Evolutionary conservation across 805 yeast species (phyloP).

Genomic region (Saccharomyces jurei): DNA sequence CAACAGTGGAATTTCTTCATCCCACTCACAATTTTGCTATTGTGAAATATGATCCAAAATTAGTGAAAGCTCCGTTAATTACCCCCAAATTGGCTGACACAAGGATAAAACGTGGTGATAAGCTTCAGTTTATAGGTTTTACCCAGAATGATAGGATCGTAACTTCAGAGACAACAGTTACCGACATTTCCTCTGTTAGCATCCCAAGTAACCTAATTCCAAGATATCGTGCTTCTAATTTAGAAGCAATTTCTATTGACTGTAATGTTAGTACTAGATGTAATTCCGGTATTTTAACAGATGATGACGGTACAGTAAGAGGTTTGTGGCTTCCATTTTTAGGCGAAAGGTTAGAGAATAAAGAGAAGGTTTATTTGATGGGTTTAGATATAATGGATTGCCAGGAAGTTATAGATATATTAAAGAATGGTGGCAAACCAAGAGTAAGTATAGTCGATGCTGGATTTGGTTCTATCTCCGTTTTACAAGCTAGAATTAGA

Average conservation of each 20-base stretch:
- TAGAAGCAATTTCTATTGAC: slow-evolving; percentile 71
- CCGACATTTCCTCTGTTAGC: slow-evolving; percentile 67
- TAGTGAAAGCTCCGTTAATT: slow-evolving; percentile 61
- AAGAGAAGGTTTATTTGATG: slow-evolving; percentile 59
- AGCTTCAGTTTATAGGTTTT: slow-evolving; percentile 71
- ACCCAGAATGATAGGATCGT: slow-evolving; percentile 62
- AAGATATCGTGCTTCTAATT: slow-evolving; percentile 75
- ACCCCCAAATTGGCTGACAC: slow-evolving; percentile 54
- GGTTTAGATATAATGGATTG: slow-evolving; percentile 73
- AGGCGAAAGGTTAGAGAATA: slow-evolving; percentile 60
- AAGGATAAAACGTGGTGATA: slow-evolving; percentile 67
- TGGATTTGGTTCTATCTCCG: slow-evolving; percentile 60
- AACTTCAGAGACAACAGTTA: slow-evolving; percentile 65
- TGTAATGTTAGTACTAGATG: slow-evolving; percentile 66
- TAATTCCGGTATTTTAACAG: slow-evolving; percentile 70
- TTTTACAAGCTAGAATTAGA: slow-evolving; percentile 69
- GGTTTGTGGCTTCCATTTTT: slow-evolving; percentile 81
- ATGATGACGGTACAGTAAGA: slow-evolving; percentile 67
- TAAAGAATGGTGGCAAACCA: slow-evolving; percentile 46
- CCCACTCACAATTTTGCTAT: slow-evolving; percentile 84
- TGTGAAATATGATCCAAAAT: slow-evolving; percentile 68
- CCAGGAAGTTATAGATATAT: slow-evolving; percentile 43
- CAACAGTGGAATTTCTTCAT: slow-evolving; percentile 71
- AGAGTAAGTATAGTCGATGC: slow-evolving; percentile 65
- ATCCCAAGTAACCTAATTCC: slow-evolving; percentile 68